Evolutionary conservation across 2,329 filamentous ascomycete species (phyloP), one percentile per base, ranked within the genome.

Genomic region (Trichophyton equinum): DNA sequence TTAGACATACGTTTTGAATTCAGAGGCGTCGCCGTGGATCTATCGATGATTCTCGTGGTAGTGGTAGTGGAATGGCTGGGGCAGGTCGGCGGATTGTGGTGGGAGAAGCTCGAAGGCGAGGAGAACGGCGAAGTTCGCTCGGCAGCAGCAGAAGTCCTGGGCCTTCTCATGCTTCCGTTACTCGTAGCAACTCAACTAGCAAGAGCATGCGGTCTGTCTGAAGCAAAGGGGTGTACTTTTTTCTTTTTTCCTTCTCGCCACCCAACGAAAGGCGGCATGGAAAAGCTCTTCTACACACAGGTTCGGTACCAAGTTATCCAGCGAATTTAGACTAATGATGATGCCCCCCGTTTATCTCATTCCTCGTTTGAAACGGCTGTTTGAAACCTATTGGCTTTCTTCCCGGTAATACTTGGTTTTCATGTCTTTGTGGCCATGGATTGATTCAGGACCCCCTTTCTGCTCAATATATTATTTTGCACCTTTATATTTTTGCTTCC

Each of bases 1-100:
- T 72, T 67, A 67, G 70, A 71, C 71, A 69, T 74, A 71, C 70
- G 69, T 74, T 71, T 36, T 64, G 72, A 71, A 67, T 75, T 69
- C 75, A 78, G 76, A 77, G 72, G 74, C 74, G 73, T 69, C 74
- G 73, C 67, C 73, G 72, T 68, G 73, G 71, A 65, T 74, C 73
- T 59, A 65, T 73, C 68, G 73, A 74, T 67, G 70, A 70, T 65
- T 65, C 68, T 67, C 71, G 74, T 63, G 72, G 73, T 55, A 55
- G 51, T 55, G 51, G 51, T 36, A 27, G 51, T 36, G 25, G 27
- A 18, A 30, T 11, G n/a, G 20, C 51, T 27, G 51, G 27, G 20
- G 5, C 49, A 33, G 49, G 51, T n/a, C 27, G 51, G 64, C 72
- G 72, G 69, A 69, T 73, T 73, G 72, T 68, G 71, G 73, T 59